Evolutionary conservation across 1,139 yeast species (phyloP).

Genomic region (Sugiyamaella pinicola): DNA sequence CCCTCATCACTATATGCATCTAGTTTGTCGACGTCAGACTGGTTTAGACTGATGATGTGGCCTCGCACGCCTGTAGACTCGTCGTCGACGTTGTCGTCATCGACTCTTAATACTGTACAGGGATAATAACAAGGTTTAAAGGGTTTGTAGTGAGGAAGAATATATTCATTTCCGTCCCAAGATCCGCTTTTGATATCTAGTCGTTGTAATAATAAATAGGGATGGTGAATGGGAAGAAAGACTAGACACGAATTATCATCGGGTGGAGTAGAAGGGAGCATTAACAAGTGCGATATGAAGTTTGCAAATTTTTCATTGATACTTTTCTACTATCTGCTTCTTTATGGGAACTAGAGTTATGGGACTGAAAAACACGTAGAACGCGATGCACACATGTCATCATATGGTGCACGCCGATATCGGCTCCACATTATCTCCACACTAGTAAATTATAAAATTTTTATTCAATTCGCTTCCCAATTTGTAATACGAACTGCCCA

Average conservation of each 20-base stretch:
- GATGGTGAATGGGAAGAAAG: neutral
- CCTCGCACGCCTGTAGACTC: constrained; percentile 3
- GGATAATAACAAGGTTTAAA: constrained; percentile 8
- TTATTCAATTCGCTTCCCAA: no score
- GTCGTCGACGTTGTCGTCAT: no score
- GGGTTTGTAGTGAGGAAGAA: neutral
- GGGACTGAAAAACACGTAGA: no score
- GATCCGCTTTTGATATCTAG: neutral
- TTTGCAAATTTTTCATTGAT: no score
- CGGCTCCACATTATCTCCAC: neutral
- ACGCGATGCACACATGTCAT: neutral
- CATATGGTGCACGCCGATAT: neutral
- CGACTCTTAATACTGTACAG: neutral
- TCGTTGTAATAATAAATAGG: neutral
- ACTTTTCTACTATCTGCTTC: no score
- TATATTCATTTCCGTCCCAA: neutral
- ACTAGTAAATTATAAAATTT: no score
- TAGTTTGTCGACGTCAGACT: constrained; percentile 11
- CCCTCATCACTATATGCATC: constrained; percentile 25
- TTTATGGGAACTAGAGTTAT: no score
- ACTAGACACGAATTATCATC: neutral
- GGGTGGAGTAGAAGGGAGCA: no score
- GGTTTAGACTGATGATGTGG: neutral
- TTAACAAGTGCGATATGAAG: no score
- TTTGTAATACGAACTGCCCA: neutral